phyloP scores from a whole-genome alignment of 164 flowering plant species.

The Nymphaea thermarum region DNA sequence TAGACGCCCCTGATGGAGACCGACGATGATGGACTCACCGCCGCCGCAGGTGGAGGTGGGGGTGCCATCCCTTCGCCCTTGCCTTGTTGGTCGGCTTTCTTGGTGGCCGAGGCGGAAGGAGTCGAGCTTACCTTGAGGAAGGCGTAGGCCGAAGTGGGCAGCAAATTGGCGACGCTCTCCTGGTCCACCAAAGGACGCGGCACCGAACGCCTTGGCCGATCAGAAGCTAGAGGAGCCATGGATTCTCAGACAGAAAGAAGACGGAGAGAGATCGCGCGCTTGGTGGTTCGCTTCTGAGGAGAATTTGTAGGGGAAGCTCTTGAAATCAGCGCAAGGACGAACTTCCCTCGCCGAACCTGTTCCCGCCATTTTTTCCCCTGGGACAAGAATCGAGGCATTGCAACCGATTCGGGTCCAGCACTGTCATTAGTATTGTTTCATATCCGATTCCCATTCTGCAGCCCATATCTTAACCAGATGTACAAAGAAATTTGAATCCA shows the following conservation, averaged over 20 bases:
- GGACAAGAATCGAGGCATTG: too few relatives aligned
- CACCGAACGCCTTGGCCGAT: neutral
- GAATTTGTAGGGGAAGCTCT: too few relatives aligned
- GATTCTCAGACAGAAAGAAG: neutral
- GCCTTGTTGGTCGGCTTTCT: neutral
- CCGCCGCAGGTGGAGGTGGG: too few relatives aligned
- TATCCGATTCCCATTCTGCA: too few relatives aligned
- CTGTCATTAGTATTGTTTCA: too few relatives aligned
- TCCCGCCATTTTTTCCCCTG: too few relatives aligned
- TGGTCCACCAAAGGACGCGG: neutral
- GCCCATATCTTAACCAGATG: too few relatives aligned
- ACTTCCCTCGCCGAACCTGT: too few relatives aligned
- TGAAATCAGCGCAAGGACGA: too few relatives aligned
- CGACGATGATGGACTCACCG: neutral
- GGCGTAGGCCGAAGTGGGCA: neutral
- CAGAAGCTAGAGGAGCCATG: neutral
- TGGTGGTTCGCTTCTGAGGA: neutral
- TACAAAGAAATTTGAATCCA: too few relatives aligned
- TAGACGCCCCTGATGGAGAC: neutral
- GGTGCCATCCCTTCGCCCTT: neutral
- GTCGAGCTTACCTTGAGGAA: neutral
- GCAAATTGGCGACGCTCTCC: neutral
- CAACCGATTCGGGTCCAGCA: too few relatives aligned
- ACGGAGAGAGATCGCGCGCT: neutral
- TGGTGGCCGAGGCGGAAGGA: neutral